Percentiles rank a stretch among this genome's conserved stretches.
Evolutionary conservation across 768 basidiomycete species (phyloP).

Genomic region (Cubamyces lactineus): DNA sequence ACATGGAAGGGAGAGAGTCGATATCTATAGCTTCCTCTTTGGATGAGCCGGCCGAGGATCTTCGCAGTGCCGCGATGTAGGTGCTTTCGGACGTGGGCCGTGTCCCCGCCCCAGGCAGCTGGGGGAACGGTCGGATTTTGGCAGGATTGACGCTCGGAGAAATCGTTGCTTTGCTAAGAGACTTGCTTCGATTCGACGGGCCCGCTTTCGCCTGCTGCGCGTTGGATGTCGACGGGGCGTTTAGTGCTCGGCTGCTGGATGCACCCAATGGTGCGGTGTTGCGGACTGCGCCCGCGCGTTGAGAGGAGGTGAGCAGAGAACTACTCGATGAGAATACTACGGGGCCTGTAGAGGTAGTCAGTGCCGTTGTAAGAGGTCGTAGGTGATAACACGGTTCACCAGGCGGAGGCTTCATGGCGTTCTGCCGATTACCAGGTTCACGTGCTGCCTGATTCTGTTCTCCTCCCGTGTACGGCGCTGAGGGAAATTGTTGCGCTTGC

Average conservation of each 20-base stretch:
- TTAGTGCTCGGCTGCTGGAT: conserved; percentile 5
- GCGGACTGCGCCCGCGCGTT: background rate
- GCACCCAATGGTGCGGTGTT: conserved; percentile 1
- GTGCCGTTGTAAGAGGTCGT: background rate
- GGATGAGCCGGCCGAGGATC: background rate
- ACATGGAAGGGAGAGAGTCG: background rate
- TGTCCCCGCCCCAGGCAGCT: background rate
- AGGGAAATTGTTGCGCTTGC: conserved; percentile 23
- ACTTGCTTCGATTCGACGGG: background rate
- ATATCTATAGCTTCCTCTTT: conserved; percentile 14
- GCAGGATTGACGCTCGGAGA: background rate
- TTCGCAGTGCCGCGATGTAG: background rate
- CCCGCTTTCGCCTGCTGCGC: conserved; percentile 1
- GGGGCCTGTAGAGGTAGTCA: background rate
- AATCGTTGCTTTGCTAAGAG: background rate
- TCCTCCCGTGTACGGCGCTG: background rate
- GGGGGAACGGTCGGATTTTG: background rate
- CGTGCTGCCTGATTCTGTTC: background rate
- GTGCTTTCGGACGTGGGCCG: background rate
- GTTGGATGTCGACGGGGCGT: background rate
- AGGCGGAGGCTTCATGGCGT: background rate
- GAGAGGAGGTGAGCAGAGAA: conserved; percentile 1
- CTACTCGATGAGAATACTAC: conserved; percentile 9
- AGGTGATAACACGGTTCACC: background rate
- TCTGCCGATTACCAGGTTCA: background rate